Conservation (phyloP, 306 rosid species). For the Trifolium repens region DNA sequence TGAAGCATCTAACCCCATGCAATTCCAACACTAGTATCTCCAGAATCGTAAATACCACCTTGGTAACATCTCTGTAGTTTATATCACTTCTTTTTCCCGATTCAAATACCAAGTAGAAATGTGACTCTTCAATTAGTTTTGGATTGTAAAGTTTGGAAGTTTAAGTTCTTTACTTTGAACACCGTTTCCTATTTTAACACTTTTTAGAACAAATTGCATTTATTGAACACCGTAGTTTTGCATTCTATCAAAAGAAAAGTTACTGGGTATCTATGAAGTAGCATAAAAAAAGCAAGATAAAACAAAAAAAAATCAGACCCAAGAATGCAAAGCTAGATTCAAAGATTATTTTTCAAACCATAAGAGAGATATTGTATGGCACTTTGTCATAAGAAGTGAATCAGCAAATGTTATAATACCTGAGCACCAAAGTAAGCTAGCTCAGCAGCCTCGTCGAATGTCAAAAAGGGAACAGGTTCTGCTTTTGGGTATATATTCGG, state of each 20-base stretch:
- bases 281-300: constrained; percentile 7
- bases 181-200: background rate
- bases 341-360: background rate
- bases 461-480: constrained; percentile 86
- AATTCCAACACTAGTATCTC: constrained; percentile 7
- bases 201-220: background rate
- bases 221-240: background rate
- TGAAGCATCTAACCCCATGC: background rate
- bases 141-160: background rate
- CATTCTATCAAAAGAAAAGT: constrained; percentile 4
- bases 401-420: constrained; percentile 52
- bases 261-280: constrained; percentile 14
- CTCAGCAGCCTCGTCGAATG: constrained; percentile 98
- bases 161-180: background rate
- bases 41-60: background rate
- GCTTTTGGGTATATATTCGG: constrained; percentile 79
- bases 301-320: constrained; percentile 28
- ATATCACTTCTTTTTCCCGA: background rate
- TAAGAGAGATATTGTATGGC: background rate
- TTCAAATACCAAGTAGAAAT: background rate
- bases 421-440: constrained; percentile 99
- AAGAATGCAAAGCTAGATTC: constrained; percentile 8
- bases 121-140: background rate
- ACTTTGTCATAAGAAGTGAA: constrained; percentile 30
- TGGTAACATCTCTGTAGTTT: background rate